A percentile compares a stretch with the other conserved stretches of the same genome.
Conservation (phyloP, 371 early-diverging fungal genomes). For the Blastocladiella emersonii region DNA sequence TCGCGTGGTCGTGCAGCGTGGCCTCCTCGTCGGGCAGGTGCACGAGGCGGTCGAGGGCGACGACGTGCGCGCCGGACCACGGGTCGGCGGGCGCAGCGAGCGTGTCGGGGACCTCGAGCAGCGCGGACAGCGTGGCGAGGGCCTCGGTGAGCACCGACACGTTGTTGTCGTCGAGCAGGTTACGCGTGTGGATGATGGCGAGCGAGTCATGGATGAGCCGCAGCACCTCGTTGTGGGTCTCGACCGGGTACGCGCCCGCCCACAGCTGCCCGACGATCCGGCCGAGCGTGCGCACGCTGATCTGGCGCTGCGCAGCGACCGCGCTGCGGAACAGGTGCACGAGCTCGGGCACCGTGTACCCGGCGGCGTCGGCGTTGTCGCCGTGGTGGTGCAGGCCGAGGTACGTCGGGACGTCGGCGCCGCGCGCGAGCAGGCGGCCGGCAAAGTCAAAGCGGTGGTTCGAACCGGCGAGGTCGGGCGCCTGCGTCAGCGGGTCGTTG, state of each 20-base stretch:
- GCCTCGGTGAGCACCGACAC: constrained; percentile 40
- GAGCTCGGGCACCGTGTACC: constrained; percentile 74
- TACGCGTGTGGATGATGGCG: constrained; percentile 20
- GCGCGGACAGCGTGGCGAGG: constrained; percentile 26
- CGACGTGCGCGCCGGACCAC: not conserved
- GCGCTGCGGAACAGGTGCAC: constrained; percentile 64
- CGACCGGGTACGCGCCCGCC: constrained; percentile 21
- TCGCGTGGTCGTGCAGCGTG: not conserved
- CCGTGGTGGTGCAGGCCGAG: constrained; percentile 81
- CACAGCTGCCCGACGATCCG: constrained; percentile 30
- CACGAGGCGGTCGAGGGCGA: not conserved
- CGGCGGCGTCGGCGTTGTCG: constrained; percentile 62
- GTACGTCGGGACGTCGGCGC: constrained; percentile 38
- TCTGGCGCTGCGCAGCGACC: constrained; percentile 64
- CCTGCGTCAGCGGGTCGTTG: not conserved
- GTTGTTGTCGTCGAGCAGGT: constrained; percentile 49
- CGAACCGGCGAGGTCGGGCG: constrained; percentile 15
- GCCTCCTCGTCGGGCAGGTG: not conserved
- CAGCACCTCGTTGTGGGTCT: constrained; percentile 1
- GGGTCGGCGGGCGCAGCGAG: not conserved
- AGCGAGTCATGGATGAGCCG: constrained; percentile 8
- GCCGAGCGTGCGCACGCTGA: constrained; percentile 47
- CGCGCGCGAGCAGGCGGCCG: constrained; percentile 33
- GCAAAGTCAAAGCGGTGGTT: constrained; percentile 59
- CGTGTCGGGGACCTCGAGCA: not conserved